Evolutionary conservation across 2,329 filamentous ascomycete species (phyloP).

Genomic region (Cercospora zeae-maydis): DNA sequence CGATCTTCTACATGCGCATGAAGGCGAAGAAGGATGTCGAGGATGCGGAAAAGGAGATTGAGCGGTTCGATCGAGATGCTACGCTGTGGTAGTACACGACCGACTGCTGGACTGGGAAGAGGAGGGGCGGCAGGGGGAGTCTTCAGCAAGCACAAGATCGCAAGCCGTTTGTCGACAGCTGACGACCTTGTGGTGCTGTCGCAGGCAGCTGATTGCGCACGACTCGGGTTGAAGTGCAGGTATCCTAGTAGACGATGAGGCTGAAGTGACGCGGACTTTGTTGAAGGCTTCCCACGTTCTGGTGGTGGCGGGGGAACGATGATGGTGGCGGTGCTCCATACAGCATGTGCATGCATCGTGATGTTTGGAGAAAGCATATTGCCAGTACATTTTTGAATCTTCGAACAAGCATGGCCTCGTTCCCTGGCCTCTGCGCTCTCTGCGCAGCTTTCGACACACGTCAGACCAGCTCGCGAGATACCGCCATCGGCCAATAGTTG

Average conservation of each 20-base stretch:
- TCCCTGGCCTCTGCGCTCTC: not conserved
- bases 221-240: not conserved
- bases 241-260: not conserved
- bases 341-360: not conserved
- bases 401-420: not conserved
- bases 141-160: not conserved
- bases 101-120: not conserved
- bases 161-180: not conserved
- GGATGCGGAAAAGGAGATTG: slow-evolving; percentile 85
- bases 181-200: not conserved
- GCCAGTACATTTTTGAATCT: not conserved
- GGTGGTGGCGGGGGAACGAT: not conserved
- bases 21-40: slow-evolving; percentile 99
- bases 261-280: not conserved
- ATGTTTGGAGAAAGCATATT: not conserved
- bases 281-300: not conserved
- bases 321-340: not conserved
- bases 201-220: not conserved
- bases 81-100: slow-evolving; percentile 56
- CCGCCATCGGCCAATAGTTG: not conserved
- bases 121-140: not conserved
- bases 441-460: not conserved
- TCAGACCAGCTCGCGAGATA: not conserved
- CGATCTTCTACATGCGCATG: slow-evolving; percentile 99
- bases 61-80: slow-evolving; percentile 81